Evolutionary conservation across 139 green algal genomes (phyloP).

Genomic region (Pleodorina starrii): DNA sequence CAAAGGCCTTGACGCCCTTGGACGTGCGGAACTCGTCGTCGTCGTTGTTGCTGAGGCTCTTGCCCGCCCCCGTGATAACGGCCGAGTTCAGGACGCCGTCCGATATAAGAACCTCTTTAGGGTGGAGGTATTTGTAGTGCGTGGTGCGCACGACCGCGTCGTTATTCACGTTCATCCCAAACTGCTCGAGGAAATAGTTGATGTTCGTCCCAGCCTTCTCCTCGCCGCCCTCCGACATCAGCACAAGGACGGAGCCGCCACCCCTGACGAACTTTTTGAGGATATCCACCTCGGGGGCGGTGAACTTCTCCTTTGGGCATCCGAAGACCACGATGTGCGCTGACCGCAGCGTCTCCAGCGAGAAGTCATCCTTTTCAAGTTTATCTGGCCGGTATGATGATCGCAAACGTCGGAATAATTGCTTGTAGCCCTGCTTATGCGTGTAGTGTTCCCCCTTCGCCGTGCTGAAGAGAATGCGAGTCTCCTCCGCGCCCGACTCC

Average conservation of each 20-base stretch:
- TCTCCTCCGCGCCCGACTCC: conserved; percentile 27
- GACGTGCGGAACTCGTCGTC: conserved; percentile 58
- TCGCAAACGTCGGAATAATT: conserved; percentile 78
- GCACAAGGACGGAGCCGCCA: conserved; percentile 80
- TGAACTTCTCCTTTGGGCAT: conserved; percentile 80
- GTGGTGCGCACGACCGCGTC: conserved; percentile 83
- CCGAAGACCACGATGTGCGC: conserved; percentile 82
- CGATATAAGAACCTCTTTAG: conserved; percentile 83
- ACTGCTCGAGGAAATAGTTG: conserved; percentile 89
- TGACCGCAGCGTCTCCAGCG: conserved; percentile 56
- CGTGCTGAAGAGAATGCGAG: conserved; percentile 68
- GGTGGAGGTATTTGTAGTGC: conserved; percentile 90
- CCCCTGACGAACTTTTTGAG: conserved; percentile 74
- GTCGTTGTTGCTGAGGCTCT: conserved; percentile 40
- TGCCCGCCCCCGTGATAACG: conserved; percentile 65
- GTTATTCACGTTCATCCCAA: conserved; percentile 79
- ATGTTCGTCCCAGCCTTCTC: conserved; percentile 79
- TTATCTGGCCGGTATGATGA: conserved; percentile 69
- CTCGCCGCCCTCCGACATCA: conserved; percentile 79
- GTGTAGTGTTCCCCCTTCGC: conserved; percentile 80
- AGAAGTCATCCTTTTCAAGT: conserved; percentile 68
- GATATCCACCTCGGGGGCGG: conserved; percentile 71
- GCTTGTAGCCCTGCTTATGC: conserved; percentile 77
- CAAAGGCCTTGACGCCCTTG: conserved; percentile 58
- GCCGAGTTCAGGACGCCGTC: conserved; percentile 89